phyloP scores from a whole-genome alignment of 2,329 filamentous ascomycete species.

The Pezicula neosporulosa region DNA sequence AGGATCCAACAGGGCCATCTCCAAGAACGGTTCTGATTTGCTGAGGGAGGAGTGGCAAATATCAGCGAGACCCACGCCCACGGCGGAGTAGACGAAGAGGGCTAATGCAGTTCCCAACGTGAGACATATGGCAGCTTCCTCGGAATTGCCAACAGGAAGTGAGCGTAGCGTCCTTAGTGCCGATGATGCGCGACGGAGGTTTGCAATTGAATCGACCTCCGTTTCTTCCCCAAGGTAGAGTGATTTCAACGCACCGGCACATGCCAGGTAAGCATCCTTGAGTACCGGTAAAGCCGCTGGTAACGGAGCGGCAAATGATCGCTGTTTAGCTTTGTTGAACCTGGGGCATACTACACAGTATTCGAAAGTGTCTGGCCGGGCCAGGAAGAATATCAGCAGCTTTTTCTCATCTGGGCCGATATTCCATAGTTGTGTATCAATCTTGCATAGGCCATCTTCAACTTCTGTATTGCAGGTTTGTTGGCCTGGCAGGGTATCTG shows the following conservation, averaged over 20 bases:
- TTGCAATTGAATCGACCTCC: too few relatives aligned
- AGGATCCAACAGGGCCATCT: conserved; percentile 7
- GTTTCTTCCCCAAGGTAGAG: too few relatives aligned
- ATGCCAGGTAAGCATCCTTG: conserved; percentile 24
- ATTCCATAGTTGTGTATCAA: too few relatives aligned
- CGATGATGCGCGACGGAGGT: too few relatives aligned
- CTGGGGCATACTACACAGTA: too few relatives aligned
- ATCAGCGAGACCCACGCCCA: conserved; percentile 18
- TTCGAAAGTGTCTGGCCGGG: too few relatives aligned
- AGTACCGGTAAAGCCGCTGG: conserved; percentile 15
- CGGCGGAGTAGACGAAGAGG: conserved; percentile 20
- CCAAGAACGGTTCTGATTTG: conserved; percentile 16
- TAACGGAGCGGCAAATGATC: conserved; percentile 12
- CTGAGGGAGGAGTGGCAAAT: conserved; percentile 19
- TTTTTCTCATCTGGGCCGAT: too few relatives aligned
- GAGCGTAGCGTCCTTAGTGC: too few relatives aligned
- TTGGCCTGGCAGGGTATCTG: not conserved
- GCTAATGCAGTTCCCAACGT: conserved; percentile 19
- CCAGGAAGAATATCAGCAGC: too few relatives aligned
- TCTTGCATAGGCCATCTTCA: too few relatives aligned
- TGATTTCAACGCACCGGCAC: conserved; percentile 17
- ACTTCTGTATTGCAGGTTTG: too few relatives aligned
- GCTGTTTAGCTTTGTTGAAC: not conserved
- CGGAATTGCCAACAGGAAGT: not conserved
- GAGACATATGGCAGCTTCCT: conserved; percentile 19